phyloP scores from a whole-genome alignment of 139 green algal species.

The Eudorina sp. region DNA sequence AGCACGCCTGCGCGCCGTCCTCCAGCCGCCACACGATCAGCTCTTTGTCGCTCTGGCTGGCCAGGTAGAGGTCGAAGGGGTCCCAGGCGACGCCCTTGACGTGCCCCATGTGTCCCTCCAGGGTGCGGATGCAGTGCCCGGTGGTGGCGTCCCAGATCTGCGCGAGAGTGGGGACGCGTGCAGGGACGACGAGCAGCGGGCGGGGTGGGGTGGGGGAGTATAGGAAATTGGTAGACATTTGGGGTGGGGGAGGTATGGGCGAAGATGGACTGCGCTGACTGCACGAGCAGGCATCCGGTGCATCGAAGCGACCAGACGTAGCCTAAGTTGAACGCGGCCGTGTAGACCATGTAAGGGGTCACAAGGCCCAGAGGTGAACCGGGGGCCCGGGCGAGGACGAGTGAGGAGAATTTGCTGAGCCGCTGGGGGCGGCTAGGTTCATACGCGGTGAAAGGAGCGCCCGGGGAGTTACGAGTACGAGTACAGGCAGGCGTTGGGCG shows the following conservation, averaged over 20 bases:
- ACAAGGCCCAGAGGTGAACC: too few species aligned
- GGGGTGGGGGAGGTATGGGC: background rate
- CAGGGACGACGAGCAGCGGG: background rate
- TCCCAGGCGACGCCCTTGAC: slow-evolving; percentile 98
- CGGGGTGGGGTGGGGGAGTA: background rate
- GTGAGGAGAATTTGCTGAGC: too few species aligned
- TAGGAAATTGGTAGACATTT: background rate
- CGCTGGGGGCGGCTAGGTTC: too few species aligned
- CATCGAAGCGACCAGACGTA: too few species aligned
- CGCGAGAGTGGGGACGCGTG: background rate
- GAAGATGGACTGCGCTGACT: too few species aligned
- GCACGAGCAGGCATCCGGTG: too few species aligned
- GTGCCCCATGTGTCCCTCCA: slow-evolving; percentile 51
- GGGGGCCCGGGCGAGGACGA: too few species aligned
- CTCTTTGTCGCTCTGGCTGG: slow-evolving; percentile 82
- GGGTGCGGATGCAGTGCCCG: slow-evolving; percentile 30
- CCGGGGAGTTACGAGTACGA: too few species aligned
- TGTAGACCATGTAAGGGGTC: too few species aligned
- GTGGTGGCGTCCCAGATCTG: slow-evolving; percentile 64
- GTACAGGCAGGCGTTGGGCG: too few species aligned
- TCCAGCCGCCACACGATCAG: slow-evolving; percentile 87
- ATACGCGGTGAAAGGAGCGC: too few species aligned
- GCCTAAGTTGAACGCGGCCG: too few species aligned
- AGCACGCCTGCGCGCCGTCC: slow-evolving; percentile 73
- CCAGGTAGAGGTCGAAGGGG: slow-evolving; percentile 75